Base-by-base conservation (phyloP, 768 basidiomycete genomes). In the Xanthoconium stramineum region DNA sequence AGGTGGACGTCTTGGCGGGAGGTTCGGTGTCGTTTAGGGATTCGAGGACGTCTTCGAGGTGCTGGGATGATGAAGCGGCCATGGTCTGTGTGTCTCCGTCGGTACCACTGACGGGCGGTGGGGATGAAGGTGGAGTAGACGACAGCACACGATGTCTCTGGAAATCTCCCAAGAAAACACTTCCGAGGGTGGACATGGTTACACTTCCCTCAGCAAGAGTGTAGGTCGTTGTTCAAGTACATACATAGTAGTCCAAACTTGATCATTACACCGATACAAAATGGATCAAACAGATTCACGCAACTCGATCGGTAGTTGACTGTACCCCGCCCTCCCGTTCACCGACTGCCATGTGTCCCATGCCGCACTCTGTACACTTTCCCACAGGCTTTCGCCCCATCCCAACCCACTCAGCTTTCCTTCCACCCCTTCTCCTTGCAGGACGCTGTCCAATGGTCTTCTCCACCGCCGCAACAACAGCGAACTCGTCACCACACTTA, bases 401-500 rank as follows among this genome's bases (percentile, higher is more conserved):
- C 46, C 15, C 49, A 43, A 33, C 35, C 29, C 35, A 13, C 33
- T 63, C 19, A 81, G 68, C 62, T 76, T 73, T 6, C 64, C 69
- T 12, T 56, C 61, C 13, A 60, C 59, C 5, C 59, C 66, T n/a
- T 81, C 83, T 8, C 76, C 87, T 8, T 85, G 86, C 83, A 94
- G 82, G 40, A 94, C 65, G 59, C 88, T 89, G 32, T 76, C 78
- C 64, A 61, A 65, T 2, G 92, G 92, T 33, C 91, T 77, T 47
- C 74, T 80, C 94, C 94, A 96, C 82, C 87, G 85, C 66, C 82
- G 88, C 59, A 99, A 78, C 45, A 89, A 83, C 68, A 98, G 75
- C 56, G 91, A 94, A 57, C 91, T 94, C 29, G 83, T 84, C 15
- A 99, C 96, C 50, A 99, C 97, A 61, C 91, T 94, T 37, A 98